Conservation (phyloP, 208 protist species). For the Acanthamoeba lenticulata region DNA sequence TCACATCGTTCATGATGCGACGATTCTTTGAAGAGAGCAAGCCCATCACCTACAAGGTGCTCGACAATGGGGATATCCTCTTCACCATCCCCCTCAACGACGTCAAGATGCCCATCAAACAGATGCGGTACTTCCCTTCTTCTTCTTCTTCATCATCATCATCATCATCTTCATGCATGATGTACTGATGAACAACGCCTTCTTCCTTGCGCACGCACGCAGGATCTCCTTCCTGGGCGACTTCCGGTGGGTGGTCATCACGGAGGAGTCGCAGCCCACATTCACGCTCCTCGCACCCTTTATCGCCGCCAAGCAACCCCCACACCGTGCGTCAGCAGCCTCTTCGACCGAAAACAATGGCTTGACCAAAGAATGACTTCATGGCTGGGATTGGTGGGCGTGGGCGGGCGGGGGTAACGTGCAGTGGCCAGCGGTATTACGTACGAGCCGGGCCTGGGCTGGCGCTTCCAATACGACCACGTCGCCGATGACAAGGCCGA, state of each 20-base stretch:
- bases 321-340: background rate
- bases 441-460: background rate
- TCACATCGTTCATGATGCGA: constrained; percentile 35
- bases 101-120: background rate
- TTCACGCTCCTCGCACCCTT: background rate
- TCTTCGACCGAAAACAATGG: background rate
- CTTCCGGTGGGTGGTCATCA: constrained; percentile 16
- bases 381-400: background rate
- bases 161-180: too few species aligned
- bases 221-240: constrained; percentile 38
- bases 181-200: too few species aligned
- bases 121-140: background rate
- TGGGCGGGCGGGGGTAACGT: background rate
- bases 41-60: background rate
- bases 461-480: constrained; percentile 38
- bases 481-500: constrained; percentile 9
- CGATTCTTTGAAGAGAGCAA: constrained; percentile 58
- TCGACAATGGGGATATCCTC: constrained; percentile 20
- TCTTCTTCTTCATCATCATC: background rate
- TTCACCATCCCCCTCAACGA: constrained; percentile 43
- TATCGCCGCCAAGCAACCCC: background rate
- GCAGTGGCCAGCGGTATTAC: background rate
- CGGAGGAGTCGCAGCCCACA: background rate
- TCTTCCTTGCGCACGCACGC: background rate
- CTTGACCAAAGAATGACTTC: background rate